Conservation (phyloP, 805 yeast species). For the Monosporozyma yasuniensis region DNA sequence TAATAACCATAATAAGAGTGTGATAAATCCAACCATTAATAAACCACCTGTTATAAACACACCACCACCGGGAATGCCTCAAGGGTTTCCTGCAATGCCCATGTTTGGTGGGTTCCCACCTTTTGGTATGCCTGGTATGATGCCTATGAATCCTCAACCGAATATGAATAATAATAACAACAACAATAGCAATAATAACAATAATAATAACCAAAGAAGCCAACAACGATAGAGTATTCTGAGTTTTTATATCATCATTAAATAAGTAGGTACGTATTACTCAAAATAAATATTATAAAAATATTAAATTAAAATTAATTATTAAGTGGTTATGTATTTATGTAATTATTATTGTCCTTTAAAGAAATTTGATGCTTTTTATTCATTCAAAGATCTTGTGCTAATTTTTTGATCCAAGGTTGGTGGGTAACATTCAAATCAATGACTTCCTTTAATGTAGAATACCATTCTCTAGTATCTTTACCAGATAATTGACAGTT, state of each 20-base stretch:
- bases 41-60: neutral
- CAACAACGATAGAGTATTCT: neutral
- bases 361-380: neutral
- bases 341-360: neutral
- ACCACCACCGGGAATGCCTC: slow-evolving; percentile 26
- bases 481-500: slow-evolving; percentile 60
- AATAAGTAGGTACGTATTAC: neutral
- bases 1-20: neutral
- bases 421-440: slow-evolving; percentile 48
- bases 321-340: neutral
- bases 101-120: slow-evolving; percentile 32
- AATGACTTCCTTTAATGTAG: slow-evolving; percentile 46
- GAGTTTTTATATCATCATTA: neutral
- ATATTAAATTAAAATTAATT: neutral
- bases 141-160: slow-evolving; percentile 29
- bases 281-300: neutral
- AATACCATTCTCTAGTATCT: slow-evolving; percentile 61
- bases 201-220: neutral
- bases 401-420: slow-evolving; percentile 44
- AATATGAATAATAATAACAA: slow-evolving; percentile 6
- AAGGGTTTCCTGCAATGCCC: slow-evolving; percentile 26
- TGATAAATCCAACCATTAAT: neutral
- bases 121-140: slow-evolving; percentile 32
- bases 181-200: slow-evolving; percentile 6
- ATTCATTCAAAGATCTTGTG: neutral